Conservation (phyloP, 169 alveolate genomes). For the Plasmodium vivax region DNA sequence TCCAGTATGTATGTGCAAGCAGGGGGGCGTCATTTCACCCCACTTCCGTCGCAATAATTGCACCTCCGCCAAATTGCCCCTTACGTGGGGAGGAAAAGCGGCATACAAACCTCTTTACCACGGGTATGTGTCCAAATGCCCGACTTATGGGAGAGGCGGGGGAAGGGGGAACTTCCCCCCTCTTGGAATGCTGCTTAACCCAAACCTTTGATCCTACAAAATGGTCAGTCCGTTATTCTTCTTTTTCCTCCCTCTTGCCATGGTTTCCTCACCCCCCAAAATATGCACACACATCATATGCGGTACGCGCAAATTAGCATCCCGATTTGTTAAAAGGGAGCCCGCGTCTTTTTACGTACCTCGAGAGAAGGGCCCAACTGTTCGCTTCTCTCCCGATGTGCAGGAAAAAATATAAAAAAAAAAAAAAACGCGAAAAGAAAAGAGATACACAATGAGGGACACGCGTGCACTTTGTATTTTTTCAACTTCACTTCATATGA, state of each 20-base stretch:
- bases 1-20: too few relatives aligned
- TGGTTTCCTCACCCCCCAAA: not conserved
- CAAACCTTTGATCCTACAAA: not conserved
- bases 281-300: not conserved
- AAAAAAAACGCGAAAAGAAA: not conserved
- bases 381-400: not conserved
- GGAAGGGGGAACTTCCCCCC: not conserved
- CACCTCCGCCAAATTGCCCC: too few relatives aligned
- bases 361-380: not conserved
- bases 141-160: not conserved
- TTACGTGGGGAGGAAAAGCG: not conserved
- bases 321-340: not conserved
- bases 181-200: not conserved
- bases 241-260: not conserved
- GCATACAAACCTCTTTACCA: not conserved
- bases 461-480: not conserved
- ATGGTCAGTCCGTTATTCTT: not conserved
- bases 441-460: not conserved
- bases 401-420: too few relatives aligned
- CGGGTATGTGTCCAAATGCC: not conserved
- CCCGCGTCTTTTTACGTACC: not conserved
- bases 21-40: too few relatives aligned
- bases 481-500: not conserved
- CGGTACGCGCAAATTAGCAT: not conserved
- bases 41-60: too few relatives aligned